These are phyloP conservation scores for Tremella yokohamensis DNA, from an alignment of 768 basidiomycete species.

Conservation along the genomic window DNA sequence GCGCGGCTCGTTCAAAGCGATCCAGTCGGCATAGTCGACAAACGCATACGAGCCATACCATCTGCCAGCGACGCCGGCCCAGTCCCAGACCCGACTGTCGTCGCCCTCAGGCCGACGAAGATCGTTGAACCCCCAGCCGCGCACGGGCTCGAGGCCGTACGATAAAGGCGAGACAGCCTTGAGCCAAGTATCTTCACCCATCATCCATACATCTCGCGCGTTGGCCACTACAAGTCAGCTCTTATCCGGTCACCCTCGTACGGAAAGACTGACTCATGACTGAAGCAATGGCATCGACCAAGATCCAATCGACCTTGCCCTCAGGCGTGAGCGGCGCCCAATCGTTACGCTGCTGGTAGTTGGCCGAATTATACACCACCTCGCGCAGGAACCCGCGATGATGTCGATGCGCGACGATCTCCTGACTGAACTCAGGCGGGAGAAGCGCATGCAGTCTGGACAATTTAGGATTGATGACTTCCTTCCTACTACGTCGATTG, in stretches of 20 bases:
- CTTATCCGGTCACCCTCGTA: not conserved
- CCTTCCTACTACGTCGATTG: slow-evolving; percentile 14
- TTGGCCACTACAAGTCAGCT: slow-evolving; percentile 27
- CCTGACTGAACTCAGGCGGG: slow-evolving; percentile 27
- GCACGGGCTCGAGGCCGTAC: slow-evolving; percentile 29
- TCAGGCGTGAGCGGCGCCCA: slow-evolving; percentile 41
- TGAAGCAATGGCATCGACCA: slow-evolving; percentile 40
- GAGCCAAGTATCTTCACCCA: slow-evolving; percentile 35
- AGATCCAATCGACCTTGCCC: slow-evolving; percentile 43
- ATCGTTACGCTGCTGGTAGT: slow-evolving; percentile 37
- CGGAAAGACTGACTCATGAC: slow-evolving; percentile 40
- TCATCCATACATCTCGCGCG: slow-evolving; percentile 29
- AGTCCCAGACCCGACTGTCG: slow-evolving; percentile 38
- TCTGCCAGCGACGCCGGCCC: slow-evolving; percentile 43
- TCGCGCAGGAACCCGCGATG: slow-evolving; percentile 33
- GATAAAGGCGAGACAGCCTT: slow-evolving; percentile 30
- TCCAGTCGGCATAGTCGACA: slow-evolving; percentile 46
- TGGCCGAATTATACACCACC: slow-evolving; percentile 30
- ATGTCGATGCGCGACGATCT: slow-evolving; percentile 19
- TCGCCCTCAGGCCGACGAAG: slow-evolving; percentile 23
- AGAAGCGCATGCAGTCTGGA: slow-evolving; percentile 27
- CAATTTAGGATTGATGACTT: slow-evolving; percentile 28
- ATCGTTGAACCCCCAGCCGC: slow-evolving; percentile 37
- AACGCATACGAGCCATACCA: slow-evolving; percentile 51
- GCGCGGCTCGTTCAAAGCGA: slow-evolving; percentile 33